These are phyloP conservation scores for Coix lacrymajobi DNA, from an alignment of 176 grass and related monocot genomes.

Conservation along the genomic window DNA sequence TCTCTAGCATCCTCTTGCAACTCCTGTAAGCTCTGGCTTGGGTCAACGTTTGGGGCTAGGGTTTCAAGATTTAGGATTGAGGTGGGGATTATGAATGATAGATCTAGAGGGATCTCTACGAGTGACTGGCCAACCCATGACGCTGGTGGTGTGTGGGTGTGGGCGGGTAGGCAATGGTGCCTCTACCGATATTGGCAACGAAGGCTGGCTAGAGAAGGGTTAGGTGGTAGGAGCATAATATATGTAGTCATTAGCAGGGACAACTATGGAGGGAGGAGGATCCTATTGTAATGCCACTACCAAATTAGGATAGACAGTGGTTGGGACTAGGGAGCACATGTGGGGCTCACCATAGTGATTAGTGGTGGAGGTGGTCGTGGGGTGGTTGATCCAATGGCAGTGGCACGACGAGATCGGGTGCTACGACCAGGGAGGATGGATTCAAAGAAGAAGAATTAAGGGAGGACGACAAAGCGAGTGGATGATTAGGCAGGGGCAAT, in stretches of 20 bases:
- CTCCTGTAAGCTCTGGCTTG: not conserved
- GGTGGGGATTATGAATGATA: not conserved
- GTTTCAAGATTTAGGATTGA: not conserved
- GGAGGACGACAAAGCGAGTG: not conserved
- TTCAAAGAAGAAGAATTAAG: not conserved
- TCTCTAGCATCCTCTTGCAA: not conserved
- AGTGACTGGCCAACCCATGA: not conserved
- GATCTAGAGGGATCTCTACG: not conserved
- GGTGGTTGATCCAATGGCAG: not conserved
- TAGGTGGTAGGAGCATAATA: not conserved
- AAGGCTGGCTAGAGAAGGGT: not conserved
- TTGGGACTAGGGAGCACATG: not conserved
- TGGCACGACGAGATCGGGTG: too few species aligned
- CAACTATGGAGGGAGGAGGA: not conserved
- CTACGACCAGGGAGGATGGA: not conserved
- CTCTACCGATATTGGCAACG: accelerated
- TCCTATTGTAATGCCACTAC: not conserved
- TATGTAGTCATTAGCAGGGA: not conserved
- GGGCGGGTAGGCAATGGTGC: not conserved
- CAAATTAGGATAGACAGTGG: not conserved
- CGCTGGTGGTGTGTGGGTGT: not conserved
- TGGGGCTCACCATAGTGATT: not conserved
- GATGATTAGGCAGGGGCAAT: not conserved
- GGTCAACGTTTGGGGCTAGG: not conserved
- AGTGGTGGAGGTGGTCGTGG: not conserved